phyloP scores from a whole-genome alignment of 2,329 filamentous ascomycete genomes.

The Arthrocladium fulminans region DNA sequence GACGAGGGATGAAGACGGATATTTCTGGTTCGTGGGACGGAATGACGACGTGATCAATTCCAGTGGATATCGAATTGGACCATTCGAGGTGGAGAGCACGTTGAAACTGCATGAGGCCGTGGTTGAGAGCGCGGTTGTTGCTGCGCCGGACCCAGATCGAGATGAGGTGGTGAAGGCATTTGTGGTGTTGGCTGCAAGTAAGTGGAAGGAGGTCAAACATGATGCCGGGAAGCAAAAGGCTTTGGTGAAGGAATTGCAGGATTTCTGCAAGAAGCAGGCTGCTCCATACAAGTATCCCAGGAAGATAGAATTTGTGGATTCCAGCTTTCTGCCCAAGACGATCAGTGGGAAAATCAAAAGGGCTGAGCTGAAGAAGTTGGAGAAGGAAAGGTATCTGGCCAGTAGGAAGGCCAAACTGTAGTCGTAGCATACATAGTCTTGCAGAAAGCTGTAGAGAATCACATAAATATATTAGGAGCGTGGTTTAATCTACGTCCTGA shows the following conservation, averaged over 20 bases:
- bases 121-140: slow-evolving; percentile 34
- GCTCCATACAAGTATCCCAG: slow-evolving; percentile 37
- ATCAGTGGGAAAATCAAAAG: slow-evolving; percentile 32
- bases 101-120: slow-evolving; percentile 33
- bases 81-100: slow-evolving; percentile 36
- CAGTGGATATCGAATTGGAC: slow-evolving; percentile 32
- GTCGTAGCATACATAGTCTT: too few species aligned
- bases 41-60: slow-evolving; percentile 35
- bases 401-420: slow-evolving; percentile 13
- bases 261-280: slow-evolving; percentile 33
- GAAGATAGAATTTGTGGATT: slow-evolving; percentile 32
- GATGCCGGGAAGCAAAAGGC: slow-evolving; percentile 15
- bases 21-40: slow-evolving; percentile 31
- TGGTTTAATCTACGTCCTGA: too few species aligned
- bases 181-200: slow-evolving; percentile 27
- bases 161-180: slow-evolving; percentile 37
- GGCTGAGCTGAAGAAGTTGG: slow-evolving; percentile 31
- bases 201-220: background rate
- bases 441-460: too few species aligned
- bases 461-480: too few species aligned
- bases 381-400: slow-evolving; percentile 25
- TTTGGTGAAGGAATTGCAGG: slow-evolving; percentile 30
- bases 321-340: slow-evolving; percentile 32
- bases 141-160: slow-evolving; percentile 30
- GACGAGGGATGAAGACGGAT: slow-evolving; percentile 27